Conservation (phyloP, 75 land plant species). For the Gnetum montanum region DNA sequence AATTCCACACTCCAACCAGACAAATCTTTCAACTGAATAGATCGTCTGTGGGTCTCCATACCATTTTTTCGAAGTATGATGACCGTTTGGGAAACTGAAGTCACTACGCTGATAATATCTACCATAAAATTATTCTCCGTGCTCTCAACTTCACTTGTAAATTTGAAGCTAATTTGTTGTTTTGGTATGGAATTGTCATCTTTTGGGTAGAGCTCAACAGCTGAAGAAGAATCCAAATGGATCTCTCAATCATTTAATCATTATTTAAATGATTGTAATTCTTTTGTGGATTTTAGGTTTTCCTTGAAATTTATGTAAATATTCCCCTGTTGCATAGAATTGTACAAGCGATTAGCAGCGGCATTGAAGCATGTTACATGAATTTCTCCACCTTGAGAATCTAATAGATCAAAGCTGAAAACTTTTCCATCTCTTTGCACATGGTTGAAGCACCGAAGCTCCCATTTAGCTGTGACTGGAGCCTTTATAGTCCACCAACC, state of each 20-base stretch:
- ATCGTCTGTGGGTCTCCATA: constrained; percentile 74
- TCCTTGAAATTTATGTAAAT: constrained; percentile 81
- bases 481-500: constrained; percentile 98
- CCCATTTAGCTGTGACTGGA: constrained; percentile 76
- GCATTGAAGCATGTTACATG: constrained; percentile 82
- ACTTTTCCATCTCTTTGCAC: constrained; percentile 89
- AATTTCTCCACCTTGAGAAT: constrained; percentile 91
- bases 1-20: constrained; percentile 87
- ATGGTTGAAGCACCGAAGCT: constrained; percentile 66
- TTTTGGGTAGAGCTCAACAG: constrained; percentile 59
- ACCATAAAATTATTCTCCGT: constrained; percentile 62
- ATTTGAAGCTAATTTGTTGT: constrained; percentile 63
- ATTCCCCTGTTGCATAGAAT: constrained; percentile 64
- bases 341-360: constrained; percentile 83
- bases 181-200: constrained; percentile 71
- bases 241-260: constrained; percentile 82
- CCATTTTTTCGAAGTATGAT: constrained; percentile 87
- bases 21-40: constrained; percentile 73
- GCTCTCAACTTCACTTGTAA: constrained; percentile 70
- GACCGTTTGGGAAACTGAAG: constrained; percentile 38
- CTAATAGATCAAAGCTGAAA: constrained; percentile 89
- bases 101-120: constrained; percentile 77
- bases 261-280: constrained; percentile 71
- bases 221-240: constrained; percentile 56
- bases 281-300: constrained; percentile 66